Conservation (phyloP, 352 stramenopile genomes). For the Phytophthora meadii region DNA sequence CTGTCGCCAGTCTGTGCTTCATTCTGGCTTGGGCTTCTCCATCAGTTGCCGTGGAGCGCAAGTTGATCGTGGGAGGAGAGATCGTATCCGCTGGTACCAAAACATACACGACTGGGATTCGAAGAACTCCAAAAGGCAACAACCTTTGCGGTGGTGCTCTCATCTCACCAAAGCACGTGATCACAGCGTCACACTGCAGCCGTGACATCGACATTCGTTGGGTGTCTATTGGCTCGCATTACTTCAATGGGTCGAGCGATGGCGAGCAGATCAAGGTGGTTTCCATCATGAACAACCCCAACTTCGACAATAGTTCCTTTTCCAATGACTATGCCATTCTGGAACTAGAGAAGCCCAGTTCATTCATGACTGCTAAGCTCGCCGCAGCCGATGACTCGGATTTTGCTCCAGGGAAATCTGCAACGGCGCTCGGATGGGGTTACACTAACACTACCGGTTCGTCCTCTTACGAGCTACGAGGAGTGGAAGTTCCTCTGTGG, state of each 20-base stretch:
- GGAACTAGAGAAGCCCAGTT: slow-evolving; percentile 40
- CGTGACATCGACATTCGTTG: slow-evolving; percentile 18
- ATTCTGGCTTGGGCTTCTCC: slow-evolving; percentile 1
- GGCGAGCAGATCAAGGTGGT: slow-evolving; percentile 41
- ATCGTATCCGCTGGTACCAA: slow-evolving; percentile 21
- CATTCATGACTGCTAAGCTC: slow-evolving; percentile 36
- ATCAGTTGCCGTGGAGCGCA: slow-evolving; percentile 9
- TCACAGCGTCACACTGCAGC: slow-evolving; percentile 28
- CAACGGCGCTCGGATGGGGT: slow-evolving; percentile 44
- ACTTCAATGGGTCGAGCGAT: slow-evolving; percentile 15
- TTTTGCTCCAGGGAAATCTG: slow-evolving; percentile 26
- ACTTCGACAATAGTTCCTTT: slow-evolving; percentile 11
- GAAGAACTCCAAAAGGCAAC: slow-evolving; percentile 2
- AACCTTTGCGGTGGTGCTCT: slow-evolving; percentile 28
- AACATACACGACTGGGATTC: slow-evolving; percentile 25
- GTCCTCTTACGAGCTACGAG: slow-evolving; percentile 39
- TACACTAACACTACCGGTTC: slow-evolving; percentile 27
- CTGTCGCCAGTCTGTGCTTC: neutral
- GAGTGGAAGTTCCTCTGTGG: slow-evolving; percentile 42
- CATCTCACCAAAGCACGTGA: slow-evolving; percentile 18
- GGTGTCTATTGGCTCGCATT: slow-evolving; percentile 36
- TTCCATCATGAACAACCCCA: slow-evolving; percentile 28
- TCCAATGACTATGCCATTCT: slow-evolving; percentile 47
- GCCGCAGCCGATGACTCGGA: slow-evolving; percentile 26
- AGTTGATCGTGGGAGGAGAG: slow-evolving; percentile 22